A percentile compares a stretch with the other conserved stretches of the same genome.
phyloP scores from a whole-genome alignment of 352 stramenopile species.

The Bremia lactucae region DNA sequence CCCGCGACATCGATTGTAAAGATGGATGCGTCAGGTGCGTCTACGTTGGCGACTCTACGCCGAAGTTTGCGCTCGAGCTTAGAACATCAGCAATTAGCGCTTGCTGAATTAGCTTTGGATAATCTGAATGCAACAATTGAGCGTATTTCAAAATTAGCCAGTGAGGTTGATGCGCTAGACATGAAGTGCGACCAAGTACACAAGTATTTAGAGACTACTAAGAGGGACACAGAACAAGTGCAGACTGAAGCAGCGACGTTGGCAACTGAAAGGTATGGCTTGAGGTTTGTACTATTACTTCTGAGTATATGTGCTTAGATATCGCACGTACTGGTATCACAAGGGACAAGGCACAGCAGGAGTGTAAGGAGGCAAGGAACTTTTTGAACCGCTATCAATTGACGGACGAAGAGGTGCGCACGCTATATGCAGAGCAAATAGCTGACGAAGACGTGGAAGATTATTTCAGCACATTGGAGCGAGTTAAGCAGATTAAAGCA shows the following conservation, averaged over 20 bases:
- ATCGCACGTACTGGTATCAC: neutral
- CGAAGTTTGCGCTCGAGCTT: conserved; percentile 35
- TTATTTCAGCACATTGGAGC: conserved; percentile 65
- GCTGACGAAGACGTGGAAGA: conserved; percentile 34
- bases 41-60: conserved; percentile 31
- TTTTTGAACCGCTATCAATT: conserved; percentile 74
- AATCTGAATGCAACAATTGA: conserved; percentile 33
- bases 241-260: conserved; percentile 41
- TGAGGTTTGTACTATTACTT: neutral
- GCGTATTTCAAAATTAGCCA: conserved; percentile 24
- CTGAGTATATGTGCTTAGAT: neutral
- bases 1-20: conserved; percentile 13
- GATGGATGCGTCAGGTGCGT: conserved; percentile 13
- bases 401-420: conserved; percentile 48
- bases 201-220: conserved; percentile 47
- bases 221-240: conserved; percentile 54
- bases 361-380: conserved; percentile 35
- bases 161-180: conserved; percentile 34
- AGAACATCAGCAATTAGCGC: conserved; percentile 38
- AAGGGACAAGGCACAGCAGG: conserved; percentile 33
- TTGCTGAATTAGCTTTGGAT: conserved; percentile 38
- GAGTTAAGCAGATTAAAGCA: conserved; percentile 54
- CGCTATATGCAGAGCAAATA: conserved; percentile 30
- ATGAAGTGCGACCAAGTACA: conserved; percentile 37
- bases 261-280: conserved; percentile 27